Evolutionary conservation across 345 rosid species (phyloP), one percentile per base, ranked within the genome.

Genomic region (Populus nigra): DNA sequence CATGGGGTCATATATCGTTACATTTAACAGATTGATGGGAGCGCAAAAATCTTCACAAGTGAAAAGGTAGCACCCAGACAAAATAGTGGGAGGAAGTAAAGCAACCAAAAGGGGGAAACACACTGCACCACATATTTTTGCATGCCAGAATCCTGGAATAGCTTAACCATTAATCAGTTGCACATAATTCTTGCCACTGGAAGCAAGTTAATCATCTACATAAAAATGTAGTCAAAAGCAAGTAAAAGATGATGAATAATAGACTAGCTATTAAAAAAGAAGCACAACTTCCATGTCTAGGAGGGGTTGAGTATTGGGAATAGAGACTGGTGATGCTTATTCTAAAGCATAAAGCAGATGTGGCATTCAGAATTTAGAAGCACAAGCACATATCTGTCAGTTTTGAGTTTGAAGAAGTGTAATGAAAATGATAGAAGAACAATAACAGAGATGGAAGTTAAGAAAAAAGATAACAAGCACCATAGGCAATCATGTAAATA

Each of bases 1-100:
- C 65, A 76, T 55, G 68, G 72, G 80, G 77, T 47, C 41, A 59
- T 72, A 35, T 20, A 31, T 43, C 25, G 15, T 8, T 17, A 65
- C 15, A 39, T 13, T 47, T 47, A 41, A 20, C 7, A 31, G 22
- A 47, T 69, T 63, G 9, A 76, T 15, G 73, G 49, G 68, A 67
- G 68, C 53, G 4, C 33, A 75, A 12, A 68, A 11, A 11, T 72
- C 8, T 35, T 68, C 13, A 16, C 41, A 35, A 35, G 50, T 50
- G 16, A 78, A 9, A 27, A 27, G 5, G 13, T 65, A 0, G 67
- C 67, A 63, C 33, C 67, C n/a, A 62, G 13, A 62, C 31, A 63
- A 63, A 63, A 31, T 43, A 22, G n/a, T 18, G 16, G 12, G 45
- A 63, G 8, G 15, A 71, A 45, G 29, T 10, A 16, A 61, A 36